A percentile compares a stretch with the other conserved stretches of the same genome.
phyloP scores from a whole-genome alignment of 345 rosid species.

The Citrus hindsii region DNA sequence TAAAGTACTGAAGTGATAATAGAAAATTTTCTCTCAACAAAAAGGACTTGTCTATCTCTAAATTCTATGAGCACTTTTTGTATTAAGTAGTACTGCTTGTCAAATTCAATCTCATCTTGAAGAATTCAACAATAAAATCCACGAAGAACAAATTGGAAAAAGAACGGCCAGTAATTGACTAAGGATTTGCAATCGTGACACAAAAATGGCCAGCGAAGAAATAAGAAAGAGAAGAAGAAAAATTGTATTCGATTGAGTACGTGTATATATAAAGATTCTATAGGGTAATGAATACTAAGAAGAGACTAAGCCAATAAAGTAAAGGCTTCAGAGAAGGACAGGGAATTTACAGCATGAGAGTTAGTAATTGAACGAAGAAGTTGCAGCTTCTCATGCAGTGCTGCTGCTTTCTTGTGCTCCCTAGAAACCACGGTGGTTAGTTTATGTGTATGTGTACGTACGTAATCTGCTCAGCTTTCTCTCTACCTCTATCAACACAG shows the following conservation, averaged over 20 bases:
- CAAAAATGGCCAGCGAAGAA: background rate
- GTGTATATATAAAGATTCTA: background rate
- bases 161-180: too few species aligned
- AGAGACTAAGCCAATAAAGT: conserved; percentile 8
- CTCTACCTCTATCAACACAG: conserved; percentile 13
- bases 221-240: background rate
- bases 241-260: background rate
- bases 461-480: background rate
- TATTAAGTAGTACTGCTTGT: too few species aligned
- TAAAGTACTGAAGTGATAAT: background rate
- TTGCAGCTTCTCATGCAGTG: conserved; percentile 49
- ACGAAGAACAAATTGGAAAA: too few species aligned
- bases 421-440: conserved; percentile 38
- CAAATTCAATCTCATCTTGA: background rate
- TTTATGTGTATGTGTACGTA: background rate
- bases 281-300: background rate
- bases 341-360: conserved; percentile 42
- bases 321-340: conserved; percentile 7
- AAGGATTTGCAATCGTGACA: background rate
- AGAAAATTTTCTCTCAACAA: background rate
- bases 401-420: conserved; percentile 52
- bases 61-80: background rate
- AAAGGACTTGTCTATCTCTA: background rate
- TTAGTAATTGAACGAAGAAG: conserved; percentile 49
- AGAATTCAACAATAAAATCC: too few species aligned